Conservation (phyloP, 768 basidiomycete genomes). For the Daedaleopsis nitida region DNA sequence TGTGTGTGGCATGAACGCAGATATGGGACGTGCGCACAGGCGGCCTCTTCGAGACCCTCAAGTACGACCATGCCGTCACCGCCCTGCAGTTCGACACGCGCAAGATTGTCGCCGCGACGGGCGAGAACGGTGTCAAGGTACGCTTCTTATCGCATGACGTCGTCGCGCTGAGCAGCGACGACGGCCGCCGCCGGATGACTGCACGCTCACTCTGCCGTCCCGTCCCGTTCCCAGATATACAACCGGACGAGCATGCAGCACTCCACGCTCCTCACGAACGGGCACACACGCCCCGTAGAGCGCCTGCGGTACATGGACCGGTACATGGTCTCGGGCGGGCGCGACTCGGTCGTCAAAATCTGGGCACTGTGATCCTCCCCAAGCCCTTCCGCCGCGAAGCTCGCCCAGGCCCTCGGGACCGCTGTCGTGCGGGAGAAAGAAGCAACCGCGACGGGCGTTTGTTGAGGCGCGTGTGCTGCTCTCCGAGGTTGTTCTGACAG, state of each 20-base stretch:
- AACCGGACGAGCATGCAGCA: conserved; percentile 94
- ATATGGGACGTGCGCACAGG: conserved; percentile 98
- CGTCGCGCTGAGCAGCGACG: neutral
- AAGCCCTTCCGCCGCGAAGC: neutral
- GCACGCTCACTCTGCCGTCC: conserved; percentile 1
- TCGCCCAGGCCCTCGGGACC: neutral
- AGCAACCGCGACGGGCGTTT: neutral
- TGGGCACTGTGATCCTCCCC: conserved; percentile 74
- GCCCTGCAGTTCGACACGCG: conserved; percentile 92
- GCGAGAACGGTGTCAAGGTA: conserved; percentile 93
- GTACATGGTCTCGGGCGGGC: conserved; percentile 88
- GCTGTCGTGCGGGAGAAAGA: neutral
- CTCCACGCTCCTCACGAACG: conserved; percentile 82
- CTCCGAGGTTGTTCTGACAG: neutral
- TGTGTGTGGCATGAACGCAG: conserved; percentile 38
- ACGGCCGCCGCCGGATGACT: neutral
- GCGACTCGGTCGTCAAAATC: conserved; percentile 85
- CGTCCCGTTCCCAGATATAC: conserved; percentile 63
- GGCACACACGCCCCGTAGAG: conserved; percentile 90
- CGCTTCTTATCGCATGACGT: neutral
- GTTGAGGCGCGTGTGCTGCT: neutral
- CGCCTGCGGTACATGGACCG: conserved; percentile 94
- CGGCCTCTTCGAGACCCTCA: conserved; percentile 82
- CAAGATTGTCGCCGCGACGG: conserved; percentile 89
- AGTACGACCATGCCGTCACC: conserved; percentile 90